Evolutionary conservation across 306 rosid species (phyloP).

Genomic region (Cicer cuneatum): DNA sequence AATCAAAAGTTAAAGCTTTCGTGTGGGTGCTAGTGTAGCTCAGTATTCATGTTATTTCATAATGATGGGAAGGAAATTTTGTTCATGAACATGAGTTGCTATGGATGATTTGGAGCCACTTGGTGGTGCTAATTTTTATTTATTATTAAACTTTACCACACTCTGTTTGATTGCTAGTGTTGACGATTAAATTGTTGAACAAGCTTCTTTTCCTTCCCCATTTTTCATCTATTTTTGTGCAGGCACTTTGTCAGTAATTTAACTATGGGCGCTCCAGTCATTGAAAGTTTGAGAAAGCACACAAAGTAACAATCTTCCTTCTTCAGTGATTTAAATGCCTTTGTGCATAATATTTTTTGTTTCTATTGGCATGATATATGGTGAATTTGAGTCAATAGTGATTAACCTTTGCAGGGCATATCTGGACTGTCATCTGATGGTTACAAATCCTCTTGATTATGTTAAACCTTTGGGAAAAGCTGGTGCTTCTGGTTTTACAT

Average conservation of each 20-base stretch:
- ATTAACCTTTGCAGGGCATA: slow-evolving; percentile 66
- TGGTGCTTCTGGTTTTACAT: slow-evolving; percentile 97
- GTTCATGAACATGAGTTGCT: slow-evolving; percentile 37
- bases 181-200: slow-evolving; percentile 22
- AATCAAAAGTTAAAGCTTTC: slow-evolving; percentile 7
- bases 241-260: slow-evolving; percentile 98
- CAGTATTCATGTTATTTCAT: slow-evolving; percentile 11
- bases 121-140: slow-evolving; percentile 28
- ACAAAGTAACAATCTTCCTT: slow-evolving; percentile 62
- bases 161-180: background rate
- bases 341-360: background rate
- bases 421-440: slow-evolving; percentile 98
- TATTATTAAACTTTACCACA: background rate
- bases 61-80: slow-evolving; percentile 22
- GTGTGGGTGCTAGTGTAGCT: slow-evolving; percentile 15
- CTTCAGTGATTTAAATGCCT: slow-evolving; percentile 12
- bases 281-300: slow-evolving; percentile 95
- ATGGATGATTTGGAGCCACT: slow-evolving; percentile 28
- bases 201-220: slow-evolving; percentile 18
- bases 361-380: slow-evolving; percentile 7
- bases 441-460: slow-evolving; percentile 89
- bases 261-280: slow-evolving; percentile 91
- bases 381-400: slow-evolving; percentile 30
- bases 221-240: slow-evolving; percentile 34
- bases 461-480: slow-evolving; percentile 87